Evolutionary conservation across 1,284 basidiomycete genomes (phyloP).

Genomic region (Pyrrhoderma lamaoense): DNA sequence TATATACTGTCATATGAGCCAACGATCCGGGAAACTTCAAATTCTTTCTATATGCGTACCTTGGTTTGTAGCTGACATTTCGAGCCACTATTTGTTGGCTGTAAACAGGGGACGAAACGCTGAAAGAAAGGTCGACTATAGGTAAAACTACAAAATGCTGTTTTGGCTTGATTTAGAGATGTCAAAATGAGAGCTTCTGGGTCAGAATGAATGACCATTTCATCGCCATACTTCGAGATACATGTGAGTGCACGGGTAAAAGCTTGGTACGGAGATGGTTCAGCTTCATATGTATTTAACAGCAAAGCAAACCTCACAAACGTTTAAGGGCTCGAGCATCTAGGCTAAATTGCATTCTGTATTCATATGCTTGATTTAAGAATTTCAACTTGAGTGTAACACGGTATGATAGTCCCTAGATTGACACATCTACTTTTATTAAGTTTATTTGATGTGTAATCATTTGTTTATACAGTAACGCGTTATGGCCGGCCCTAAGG

Average conservation of each 20-base stretch:
- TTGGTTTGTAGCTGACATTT: constrained; percentile 63
- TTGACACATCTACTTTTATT: too few relatives aligned
- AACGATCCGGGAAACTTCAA: not conserved
- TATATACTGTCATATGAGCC: constrained; percentile 26
- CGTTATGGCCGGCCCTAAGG: too few relatives aligned
- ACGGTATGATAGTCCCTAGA: too few relatives aligned
- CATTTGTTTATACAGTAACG: too few relatives aligned
- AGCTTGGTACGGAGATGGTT: too few relatives aligned
- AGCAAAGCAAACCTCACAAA: constrained; percentile 25
- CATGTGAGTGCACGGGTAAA: constrained; percentile 67
- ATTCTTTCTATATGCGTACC: constrained; percentile 31
- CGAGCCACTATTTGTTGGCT: too few relatives aligned
- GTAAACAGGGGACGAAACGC: constrained; percentile 54
- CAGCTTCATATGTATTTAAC: too few relatives aligned
- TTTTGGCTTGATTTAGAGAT: constrained; percentile 67
- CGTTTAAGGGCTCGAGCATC: constrained; percentile 41
- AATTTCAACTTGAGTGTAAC: too few relatives aligned
- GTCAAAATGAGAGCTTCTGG: constrained; percentile 55
- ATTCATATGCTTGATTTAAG: too few relatives aligned
- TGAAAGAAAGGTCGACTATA: constrained; percentile 63
- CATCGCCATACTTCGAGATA: constrained; percentile 73
- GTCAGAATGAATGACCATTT: constrained; percentile 60
- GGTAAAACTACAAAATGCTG: constrained; percentile 74
- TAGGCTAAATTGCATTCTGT: constrained; percentile 40
- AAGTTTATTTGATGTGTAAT: too few relatives aligned